Conservation (phyloP, 345 rosid genomes). For the Salix exigua region DNA sequence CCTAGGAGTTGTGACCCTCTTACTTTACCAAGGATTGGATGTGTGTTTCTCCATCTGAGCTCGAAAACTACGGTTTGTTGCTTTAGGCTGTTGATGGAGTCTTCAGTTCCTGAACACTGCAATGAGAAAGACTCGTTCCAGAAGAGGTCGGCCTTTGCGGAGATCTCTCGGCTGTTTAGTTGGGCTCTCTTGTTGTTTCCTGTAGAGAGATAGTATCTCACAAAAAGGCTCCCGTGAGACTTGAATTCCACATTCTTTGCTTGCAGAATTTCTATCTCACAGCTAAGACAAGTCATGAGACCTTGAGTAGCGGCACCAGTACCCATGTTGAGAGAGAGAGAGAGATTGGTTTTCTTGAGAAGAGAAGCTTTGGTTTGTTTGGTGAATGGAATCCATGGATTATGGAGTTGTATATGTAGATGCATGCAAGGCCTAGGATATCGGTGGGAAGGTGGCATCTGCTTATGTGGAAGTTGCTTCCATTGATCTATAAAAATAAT, state of each 20-base stretch:
- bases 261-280: slow-evolving; percentile 52
- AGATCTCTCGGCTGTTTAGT: slow-evolving; percentile 48
- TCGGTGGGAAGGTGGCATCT: not conserved
- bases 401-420: not conserved
- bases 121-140: slow-evolving; percentile 65
- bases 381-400: slow-evolving; percentile 3
- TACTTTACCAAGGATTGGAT: slow-evolving; percentile 31
- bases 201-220: slow-evolving; percentile 62
- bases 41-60: slow-evolving; percentile 46
- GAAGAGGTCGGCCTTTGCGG: slow-evolving; percentile 30
- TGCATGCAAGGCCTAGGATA: not conserved
- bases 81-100: slow-evolving; percentile 38
- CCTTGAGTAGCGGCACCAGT: slow-evolving; percentile 8
- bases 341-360: not conserved
- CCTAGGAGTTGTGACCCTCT: slow-evolving; percentile 55
- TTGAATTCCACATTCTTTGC: slow-evolving; percentile 60
- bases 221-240: slow-evolving; percentile 42
- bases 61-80: slow-evolving; percentile 54
- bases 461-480: slow-evolving; percentile 6
- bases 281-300: slow-evolving; percentile 38
- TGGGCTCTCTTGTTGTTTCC: slow-evolving; percentile 46
- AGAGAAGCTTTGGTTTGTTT: not conserved
- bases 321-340: slow-evolving; percentile 29
- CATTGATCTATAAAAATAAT: not conserved
- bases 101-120: slow-evolving; percentile 56